phyloP scores from a whole-genome alignment of 345 rosid species.

The Eutrema heterophyllum region DNA sequence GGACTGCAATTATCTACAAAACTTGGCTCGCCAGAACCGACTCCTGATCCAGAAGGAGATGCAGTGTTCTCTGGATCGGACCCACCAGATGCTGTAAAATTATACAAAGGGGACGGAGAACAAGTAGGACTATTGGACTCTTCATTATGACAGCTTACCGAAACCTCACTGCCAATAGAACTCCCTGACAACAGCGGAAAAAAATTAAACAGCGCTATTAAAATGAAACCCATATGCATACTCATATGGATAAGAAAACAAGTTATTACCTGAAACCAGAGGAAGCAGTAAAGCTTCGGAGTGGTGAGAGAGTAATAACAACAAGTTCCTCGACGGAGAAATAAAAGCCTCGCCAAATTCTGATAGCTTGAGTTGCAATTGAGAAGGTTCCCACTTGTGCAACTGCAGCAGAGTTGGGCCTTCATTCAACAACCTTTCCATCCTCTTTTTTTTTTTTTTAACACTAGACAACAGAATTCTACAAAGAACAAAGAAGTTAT shows the following conservation, averaged over 20 bases:
- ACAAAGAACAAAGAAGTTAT: background rate
- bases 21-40: constrained; percentile 40
- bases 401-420: constrained; percentile 63
- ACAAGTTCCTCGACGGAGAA: constrained; percentile 73
- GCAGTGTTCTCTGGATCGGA: constrained; percentile 43
- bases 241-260: background rate
- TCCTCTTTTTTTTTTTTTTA: constrained; percentile 27
- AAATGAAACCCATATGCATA: constrained; percentile 9
- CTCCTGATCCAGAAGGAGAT: constrained; percentile 47
- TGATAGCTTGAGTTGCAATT: constrained; percentile 49
- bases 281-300: constrained; percentile 75
- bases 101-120: constrained; percentile 6
- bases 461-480: constrained; percentile 16
- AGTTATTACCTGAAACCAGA: constrained; percentile 49
- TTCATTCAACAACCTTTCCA: constrained; percentile 52
- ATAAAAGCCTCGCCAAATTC: constrained; percentile 88
- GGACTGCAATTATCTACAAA: constrained; percentile 36
- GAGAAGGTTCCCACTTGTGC: constrained; percentile 72
- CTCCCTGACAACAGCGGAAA: constrained; percentile 33
- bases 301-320: constrained; percentile 64
- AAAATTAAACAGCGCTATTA: background rate
- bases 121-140: constrained; percentile 39
- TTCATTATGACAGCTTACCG: constrained; percentile 27
- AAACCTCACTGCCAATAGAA: constrained; percentile 29
- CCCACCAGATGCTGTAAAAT: constrained; percentile 28